Evolutionary conservation across 1,284 basidiomycete species (phyloP), one percentile per base, ranked within the genome.

Genomic region (Pisolithus thermaeus): DNA sequence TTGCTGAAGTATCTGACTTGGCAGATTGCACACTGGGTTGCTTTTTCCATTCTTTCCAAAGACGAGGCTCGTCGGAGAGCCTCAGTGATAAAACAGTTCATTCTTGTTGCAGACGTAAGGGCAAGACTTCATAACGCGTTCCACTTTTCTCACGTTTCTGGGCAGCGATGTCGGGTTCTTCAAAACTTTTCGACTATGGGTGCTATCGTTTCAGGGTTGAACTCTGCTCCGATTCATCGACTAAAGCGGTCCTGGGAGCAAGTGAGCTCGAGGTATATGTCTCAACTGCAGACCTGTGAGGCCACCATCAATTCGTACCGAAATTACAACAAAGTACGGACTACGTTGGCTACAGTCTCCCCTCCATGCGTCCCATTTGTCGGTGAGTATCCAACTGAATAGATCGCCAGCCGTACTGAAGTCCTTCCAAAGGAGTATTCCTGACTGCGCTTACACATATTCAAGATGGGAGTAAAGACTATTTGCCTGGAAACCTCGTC

Each of bases 341-440:
- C 78, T 43, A 74, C 78, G 44, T 71, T 92, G 52, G 81, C 82
- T 51, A 76, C 74, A 28, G 79, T 88, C 50, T 77, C 81, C 27
- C 86, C 87, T 3, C 89, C 90, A 37, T 90, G 88, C 59, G 87
- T 92, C 2, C 90, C 90, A 2, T 92, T 92, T 70, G 76, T 92
- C 14, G 88, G 85, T 85, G 60, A 40, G 79, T 72, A 7, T 20
- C 27, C 11, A 43, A 32, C n/a, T 11, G 52, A 35, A 14, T 14
- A 14, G 4, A 35, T 14, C 12, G 5, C 32, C 32, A 35, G 6
- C 32, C 5, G 14, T n/a, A 16, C 2, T 37, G 3, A 43, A 2
- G 8, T 28, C 5, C 12, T 35, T 12, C 1, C 30, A 2, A 23
- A 88, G 86, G 89, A 46, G 84, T 90, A 22, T 90, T 90, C 67